Percentiles rank a stretch among this genome's conserved stretches.
phyloP scores from a whole-genome alignment of 2,329 filamentous ascomycete genomes.

The Colletotrichum karsti region DNA sequence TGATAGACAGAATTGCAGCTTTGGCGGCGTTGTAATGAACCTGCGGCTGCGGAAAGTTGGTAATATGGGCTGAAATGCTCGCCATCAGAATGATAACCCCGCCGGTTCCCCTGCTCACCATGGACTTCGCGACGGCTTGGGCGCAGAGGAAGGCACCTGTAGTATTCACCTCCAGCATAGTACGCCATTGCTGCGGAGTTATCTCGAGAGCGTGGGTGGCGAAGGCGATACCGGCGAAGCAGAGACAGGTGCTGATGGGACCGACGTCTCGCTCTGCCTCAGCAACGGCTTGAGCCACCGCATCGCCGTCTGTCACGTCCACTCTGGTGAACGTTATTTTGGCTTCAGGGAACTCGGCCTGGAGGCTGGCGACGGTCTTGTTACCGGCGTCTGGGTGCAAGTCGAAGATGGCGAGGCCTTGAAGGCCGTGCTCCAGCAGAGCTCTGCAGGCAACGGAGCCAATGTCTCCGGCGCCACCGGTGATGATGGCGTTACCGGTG shows the following conservation, averaged over 20 bases:
- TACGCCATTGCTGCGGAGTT: neutral
- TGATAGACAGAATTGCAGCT: neutral
- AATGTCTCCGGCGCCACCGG: constrained; percentile 40
- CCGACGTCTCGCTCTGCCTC: neutral
- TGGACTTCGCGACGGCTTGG: neutral
- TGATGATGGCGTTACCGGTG: constrained; percentile 39
- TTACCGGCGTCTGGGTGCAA: constrained; percentile 34
- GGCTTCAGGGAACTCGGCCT: neutral
- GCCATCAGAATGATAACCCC: constrained; percentile 1
- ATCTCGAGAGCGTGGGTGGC: neutral
- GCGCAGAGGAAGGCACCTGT: neutral
- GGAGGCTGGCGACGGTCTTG: constrained; percentile 43
- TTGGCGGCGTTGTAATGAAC: neutral
- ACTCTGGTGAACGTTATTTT: neutral
- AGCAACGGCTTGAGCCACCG: neutral
- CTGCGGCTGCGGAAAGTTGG: neutral
- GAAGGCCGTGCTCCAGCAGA: constrained; percentile 40
- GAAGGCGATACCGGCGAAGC: neutral
- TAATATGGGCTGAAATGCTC: neutral
- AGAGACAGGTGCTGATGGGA: neutral
- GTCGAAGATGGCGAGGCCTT: constrained; percentile 42
- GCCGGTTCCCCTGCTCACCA: neutral
- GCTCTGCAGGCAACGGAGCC: constrained; percentile 37
- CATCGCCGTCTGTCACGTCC: neutral
- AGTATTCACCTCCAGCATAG: neutral